Base-by-base conservation (phyloP, 768 basidiomycete genomes). In the Baorangia bicolor region DNA sequence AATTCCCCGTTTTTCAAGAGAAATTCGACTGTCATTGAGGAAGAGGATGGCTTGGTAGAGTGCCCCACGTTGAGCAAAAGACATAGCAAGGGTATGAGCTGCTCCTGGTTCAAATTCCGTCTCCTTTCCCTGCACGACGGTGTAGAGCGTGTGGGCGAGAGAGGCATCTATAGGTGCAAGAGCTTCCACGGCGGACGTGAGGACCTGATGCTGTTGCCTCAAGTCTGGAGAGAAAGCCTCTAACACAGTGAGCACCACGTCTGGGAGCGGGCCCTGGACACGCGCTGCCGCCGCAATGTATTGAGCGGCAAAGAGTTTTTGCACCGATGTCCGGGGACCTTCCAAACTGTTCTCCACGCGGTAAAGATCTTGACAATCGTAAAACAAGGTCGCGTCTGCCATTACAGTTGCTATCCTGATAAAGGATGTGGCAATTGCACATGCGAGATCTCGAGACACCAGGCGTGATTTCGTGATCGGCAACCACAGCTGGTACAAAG, bases 401-500 rank as follows among this genome's bases (percentile, higher is more conserved):
- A 76, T 67, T n/a, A 64, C 55, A 16, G 67, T 74, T 9, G 81
- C 74, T 31, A 83, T 62, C 41, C 71, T 78, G 30, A 85, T 66
- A 61, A 85, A 82, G 1, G 78, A 67, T 7, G 74, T 67, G 5
- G 74, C 58, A 34, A 81, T 67, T 9, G 72, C 70, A 27, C 60
- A 56, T 4, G 58, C 42, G 21, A 70, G 41, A 38, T 58, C 55
- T 21, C 74, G 75, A n/a, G 73, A 65, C 8, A 80, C 68, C 3
- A 62, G 53, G 67, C 64, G 25, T 54, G 61, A 21, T n/a, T 52
- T 49, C 14, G 49, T 61, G 52, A 45, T 54, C 38, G 27, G 64
- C 51, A 59, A 60, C 80, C 82, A 86, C 18, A 52, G 61, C 21
- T 58, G 63, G 77, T 78, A 81, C n/a, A 82, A 63, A 16, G 70